These are phyloP conservation scores for Raffaelea ambrosiae DNA, from an alignment of 2,329 filamentous ascomycete genomes.

Conservation along the genomic window DNA sequence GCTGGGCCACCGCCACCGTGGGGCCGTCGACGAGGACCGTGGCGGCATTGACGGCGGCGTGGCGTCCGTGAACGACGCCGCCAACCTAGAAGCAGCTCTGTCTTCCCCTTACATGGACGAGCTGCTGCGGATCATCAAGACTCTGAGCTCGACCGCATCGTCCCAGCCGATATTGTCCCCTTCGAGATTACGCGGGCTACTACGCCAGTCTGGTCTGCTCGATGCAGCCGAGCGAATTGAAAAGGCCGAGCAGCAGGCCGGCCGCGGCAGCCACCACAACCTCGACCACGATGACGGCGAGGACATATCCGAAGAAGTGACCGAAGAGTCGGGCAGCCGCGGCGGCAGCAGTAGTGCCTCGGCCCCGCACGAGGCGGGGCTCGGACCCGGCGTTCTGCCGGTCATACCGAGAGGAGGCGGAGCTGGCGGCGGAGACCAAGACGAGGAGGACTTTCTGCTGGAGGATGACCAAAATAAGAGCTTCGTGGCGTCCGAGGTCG, in stretches of 20 bases:
- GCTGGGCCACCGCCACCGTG: not conserved
- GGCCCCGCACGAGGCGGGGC: not conserved
- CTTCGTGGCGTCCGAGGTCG: constrained; percentile 65
- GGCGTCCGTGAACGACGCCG: constrained; percentile 8
- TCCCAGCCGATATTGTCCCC: constrained; percentile 54
- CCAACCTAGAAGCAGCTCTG: constrained; percentile 32
- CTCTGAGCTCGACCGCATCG: constrained; percentile 61
- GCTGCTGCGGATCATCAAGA: constrained; percentile 60
- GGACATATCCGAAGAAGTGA: not conserved
- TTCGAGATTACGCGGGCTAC: constrained; percentile 49
- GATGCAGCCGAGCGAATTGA: constrained; percentile 22
- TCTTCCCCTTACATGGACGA: constrained; percentile 48
- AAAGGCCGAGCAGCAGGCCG: not conserved
- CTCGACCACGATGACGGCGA: not conserved
- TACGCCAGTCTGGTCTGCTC: constrained; percentile 54
- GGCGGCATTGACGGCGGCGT: not conserved
- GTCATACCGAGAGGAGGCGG: constrained; percentile 4
- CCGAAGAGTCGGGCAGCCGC: not conserved
- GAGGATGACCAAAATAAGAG: constrained; percentile 21
- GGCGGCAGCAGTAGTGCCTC: constrained; percentile 9
- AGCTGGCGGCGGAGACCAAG: constrained; percentile 6
- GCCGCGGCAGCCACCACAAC: not conserved
- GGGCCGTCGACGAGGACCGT: not conserved
- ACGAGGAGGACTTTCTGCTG: constrained; percentile 11
- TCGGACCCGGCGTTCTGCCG: too few species aligned